Percentiles rank a stretch among this genome's conserved stretches.
Conservation (phyloP, 176 grass and related monocot genomes). For the Juncus inflexus region DNA sequence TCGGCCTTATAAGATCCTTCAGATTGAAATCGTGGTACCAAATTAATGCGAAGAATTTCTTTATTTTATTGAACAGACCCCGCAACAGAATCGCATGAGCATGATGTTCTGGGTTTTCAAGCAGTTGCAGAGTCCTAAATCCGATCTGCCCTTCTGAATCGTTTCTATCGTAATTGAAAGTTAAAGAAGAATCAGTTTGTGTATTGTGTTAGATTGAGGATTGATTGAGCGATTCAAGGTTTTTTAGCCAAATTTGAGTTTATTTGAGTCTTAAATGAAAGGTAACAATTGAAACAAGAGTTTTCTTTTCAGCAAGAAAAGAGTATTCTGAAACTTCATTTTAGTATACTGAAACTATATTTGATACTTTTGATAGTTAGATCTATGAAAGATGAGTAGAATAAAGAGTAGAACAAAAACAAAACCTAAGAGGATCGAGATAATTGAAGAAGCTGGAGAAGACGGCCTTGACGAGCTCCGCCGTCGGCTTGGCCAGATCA, state of each 20-base stretch:
- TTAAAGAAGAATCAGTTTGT: background rate
- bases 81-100: constrained; percentile 11
- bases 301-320: too few relatives aligned
- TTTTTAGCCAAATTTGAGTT: too few relatives aligned
- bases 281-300: too few relatives aligned
- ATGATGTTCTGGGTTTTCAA: constrained; percentile 69
- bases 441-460: constrained; percentile 21
- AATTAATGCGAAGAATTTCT: constrained; percentile 49
- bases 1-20: constrained; percentile 48
- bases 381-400: too few relatives aligned
- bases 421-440: constrained; percentile 18
- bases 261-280: too few relatives aligned
- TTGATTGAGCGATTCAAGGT: too few relatives aligned
- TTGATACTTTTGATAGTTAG: too few relatives aligned
- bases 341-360: too few relatives aligned
- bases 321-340: too few relatives aligned
- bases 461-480: constrained; percentile 7
- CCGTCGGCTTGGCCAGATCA: constrained; percentile 15
- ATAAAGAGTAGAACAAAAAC: too few relatives aligned
- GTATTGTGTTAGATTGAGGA: too few relatives aligned
- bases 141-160: constrained; percentile 53
- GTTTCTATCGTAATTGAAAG: constrained; percentile 24
- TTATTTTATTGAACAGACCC: constrained; percentile 31
- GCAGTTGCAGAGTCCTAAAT: constrained; percentile 35
- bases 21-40: constrained; percentile 40